Conservation (phyloP, 2,329 filamentous ascomycete genomes). For the Chrysoporthe deuterocubensis region DNA sequence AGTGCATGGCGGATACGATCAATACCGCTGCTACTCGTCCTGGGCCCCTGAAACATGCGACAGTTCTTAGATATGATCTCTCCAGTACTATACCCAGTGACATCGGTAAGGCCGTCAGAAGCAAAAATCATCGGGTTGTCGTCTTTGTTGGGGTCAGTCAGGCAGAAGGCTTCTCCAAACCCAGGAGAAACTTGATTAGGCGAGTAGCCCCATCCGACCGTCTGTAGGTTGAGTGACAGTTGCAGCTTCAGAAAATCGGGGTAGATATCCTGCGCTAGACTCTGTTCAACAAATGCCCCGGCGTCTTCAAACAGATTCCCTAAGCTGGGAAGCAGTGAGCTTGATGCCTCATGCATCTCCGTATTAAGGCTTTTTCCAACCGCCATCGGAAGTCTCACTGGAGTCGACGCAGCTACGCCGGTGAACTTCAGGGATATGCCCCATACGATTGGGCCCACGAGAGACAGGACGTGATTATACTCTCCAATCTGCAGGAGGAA, state of each 20-base stretch:
- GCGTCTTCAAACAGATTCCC: slow-evolving; percentile 22
- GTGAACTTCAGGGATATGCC: slow-evolving; percentile 18
- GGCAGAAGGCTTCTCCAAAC: slow-evolving; percentile 22
- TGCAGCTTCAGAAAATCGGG: slow-evolving; percentile 25
- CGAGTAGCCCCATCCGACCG: slow-evolving; percentile 16
- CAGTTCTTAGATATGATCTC: slow-evolving; percentile 17
- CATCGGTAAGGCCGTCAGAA: slow-evolving; percentile 11
- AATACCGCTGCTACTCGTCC: slow-evolving; percentile 16
- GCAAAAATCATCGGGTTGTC: slow-evolving; percentile 17
- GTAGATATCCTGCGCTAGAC: slow-evolving; percentile 19
- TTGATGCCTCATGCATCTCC: slow-evolving; percentile 17
- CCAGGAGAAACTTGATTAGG: slow-evolving; percentile 18
- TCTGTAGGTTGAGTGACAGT: slow-evolving; percentile 20
- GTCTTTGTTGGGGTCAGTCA: slow-evolving; percentile 2
- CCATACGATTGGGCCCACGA: slow-evolving; percentile 7
- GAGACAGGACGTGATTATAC: slow-evolving; percentile 9
- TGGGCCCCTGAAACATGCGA: slow-evolving; percentile 19
- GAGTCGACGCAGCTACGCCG: slow-evolving; percentile 16
- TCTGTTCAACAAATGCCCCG: slow-evolving; percentile 2
- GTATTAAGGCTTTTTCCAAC: slow-evolving; percentile 15
- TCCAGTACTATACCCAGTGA: slow-evolving; percentile 14
- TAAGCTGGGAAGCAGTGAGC: slow-evolving; percentile 11
- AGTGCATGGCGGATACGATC: slow-evolving; percentile 22
- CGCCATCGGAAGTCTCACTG: slow-evolving; percentile 15
- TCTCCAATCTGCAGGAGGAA: slow-evolving; percentile 21